phyloP scores from a whole-genome alignment of 2,329 filamentous ascomycete species.

The Ceratocystis cubensis region DNA sequence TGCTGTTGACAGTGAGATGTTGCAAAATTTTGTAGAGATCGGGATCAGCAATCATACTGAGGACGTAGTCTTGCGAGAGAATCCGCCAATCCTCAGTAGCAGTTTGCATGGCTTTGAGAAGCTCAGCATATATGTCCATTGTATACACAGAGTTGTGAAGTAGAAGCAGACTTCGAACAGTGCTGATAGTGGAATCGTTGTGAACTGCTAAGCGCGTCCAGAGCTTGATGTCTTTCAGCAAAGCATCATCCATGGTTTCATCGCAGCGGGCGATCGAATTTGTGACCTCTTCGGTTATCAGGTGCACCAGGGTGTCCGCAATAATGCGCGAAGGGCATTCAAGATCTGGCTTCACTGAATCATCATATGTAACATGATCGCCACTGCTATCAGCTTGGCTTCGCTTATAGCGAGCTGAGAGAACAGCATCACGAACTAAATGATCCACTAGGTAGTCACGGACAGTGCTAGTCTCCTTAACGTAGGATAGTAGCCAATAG shows the following conservation, averaged over 20 bases:
- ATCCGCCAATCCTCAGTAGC: conserved; percentile 2
- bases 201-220: conserved; percentile 10
- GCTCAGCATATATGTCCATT: background rate
- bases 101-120: background rate
- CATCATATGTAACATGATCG: background rate
- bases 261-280: background rate
- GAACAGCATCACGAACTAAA: background rate
- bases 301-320: background rate
- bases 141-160: conserved; percentile 12
- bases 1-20: background rate
- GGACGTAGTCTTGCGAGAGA: background rate
- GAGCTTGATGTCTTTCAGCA: background rate
- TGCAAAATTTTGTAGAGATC: background rate
- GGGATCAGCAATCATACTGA: background rate
- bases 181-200: conserved; percentile 4
- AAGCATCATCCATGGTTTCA: too few relatives aligned
- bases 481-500: conserved; percentile 9
- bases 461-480: background rate
- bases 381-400: background rate
- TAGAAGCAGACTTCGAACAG: background rate
- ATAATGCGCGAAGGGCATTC: background rate
- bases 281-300: background rate
- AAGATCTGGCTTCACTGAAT: background rate
- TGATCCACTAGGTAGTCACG: background rate
- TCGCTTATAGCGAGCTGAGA: background rate